These are phyloP conservation scores for Dissophora ornata DNA, from an alignment of 192 early-diverging fungal genomes.

Conservation along the genomic window DNA sequence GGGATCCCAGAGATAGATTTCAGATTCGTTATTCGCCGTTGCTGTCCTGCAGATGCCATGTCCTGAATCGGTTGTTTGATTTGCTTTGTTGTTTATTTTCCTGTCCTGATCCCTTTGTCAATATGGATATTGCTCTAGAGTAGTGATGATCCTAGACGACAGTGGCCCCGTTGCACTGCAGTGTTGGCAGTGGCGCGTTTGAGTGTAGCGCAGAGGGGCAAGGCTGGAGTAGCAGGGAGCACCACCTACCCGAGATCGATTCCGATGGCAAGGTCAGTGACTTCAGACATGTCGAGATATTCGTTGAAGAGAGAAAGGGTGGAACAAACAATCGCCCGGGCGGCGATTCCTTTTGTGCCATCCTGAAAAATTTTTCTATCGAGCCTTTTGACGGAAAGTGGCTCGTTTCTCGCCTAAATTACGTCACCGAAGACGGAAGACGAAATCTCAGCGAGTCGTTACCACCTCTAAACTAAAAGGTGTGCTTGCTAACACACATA, in stretches of 20 bases:
- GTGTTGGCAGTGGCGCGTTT: neutral
- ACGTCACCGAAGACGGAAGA: too few species aligned
- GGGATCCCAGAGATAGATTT: neutral
- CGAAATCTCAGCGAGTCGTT: too few species aligned
- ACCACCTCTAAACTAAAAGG: too few species aligned
- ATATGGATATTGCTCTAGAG: neutral
- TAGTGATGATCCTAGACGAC: too few species aligned
- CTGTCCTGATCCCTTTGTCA: too few species aligned
- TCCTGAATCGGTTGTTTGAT: too few species aligned
- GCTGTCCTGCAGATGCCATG: neutral
- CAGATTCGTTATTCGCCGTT: neutral
- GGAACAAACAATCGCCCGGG: conserved; percentile 36
- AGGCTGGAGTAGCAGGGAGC: neutral
- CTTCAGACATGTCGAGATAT: conserved; percentile 56
- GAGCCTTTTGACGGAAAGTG: too few species aligned
- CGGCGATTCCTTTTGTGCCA: conserved; percentile 6
- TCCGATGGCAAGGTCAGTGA: conserved; percentile 57
- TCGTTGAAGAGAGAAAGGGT: conserved; percentile 54
- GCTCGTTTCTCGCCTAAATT: too few species aligned
- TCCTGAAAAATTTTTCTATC: conserved; percentile 12
- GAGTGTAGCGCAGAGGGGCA: neutral
- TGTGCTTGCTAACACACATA: too few species aligned
- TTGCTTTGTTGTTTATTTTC: too few species aligned
- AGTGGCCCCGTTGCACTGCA: too few species aligned
- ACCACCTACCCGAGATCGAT: conserved; percentile 55